Base-by-base conservation (phyloP, 2,329 filamentous ascomycete genomes). In the Nemania sp. region DNA sequence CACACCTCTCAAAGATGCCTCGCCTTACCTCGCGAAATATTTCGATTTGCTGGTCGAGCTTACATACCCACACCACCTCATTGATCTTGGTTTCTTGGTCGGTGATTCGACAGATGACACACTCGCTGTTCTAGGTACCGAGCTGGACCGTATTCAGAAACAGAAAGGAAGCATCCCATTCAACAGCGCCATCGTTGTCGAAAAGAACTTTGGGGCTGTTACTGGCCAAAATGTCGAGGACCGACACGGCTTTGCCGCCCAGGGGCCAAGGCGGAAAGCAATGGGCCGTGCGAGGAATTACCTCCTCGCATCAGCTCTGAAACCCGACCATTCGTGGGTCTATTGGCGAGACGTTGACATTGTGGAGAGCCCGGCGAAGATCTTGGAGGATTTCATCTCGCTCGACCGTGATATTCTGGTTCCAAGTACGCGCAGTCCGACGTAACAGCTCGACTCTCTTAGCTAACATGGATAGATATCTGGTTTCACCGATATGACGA, bases 281-380 rank as follows among this genome's bases (percentile, higher is more conserved):
- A 93, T 99, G 85, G 95, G 90, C 47, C 87, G 84, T 68, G 95
- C 95, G 29, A 87, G 95, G 69, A 99, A 99, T 76, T 99, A 96
- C 76, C 82, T 99, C 18, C 85, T 99, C 1, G 86, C 87, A 34
- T 83, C 91, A 0, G 89, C 95, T 2, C 74, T 99, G 70, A 96
- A 96, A 79, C 87, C 92, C 0, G 92, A 98, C 63, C 95, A 99
- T 74, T 94, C 92, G 9, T 99, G 95, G 95, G 93, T 98, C 9
- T 98, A 97, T 76, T 99, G 95, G 95, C 87, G 95, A 62, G 95
- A 99, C 75, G 93, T 97, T 51, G 95, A 99, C 76, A 97, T 99
- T 69, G 87, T 91, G 48, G 93, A 99, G 73, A 96, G 90, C 74
- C 92, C 94, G 1, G 83, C 85, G 65, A 88, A 85, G 72, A 96